Evolutionary conservation across 345 rosid genomes (phyloP), one percentile per base, ranked within the genome.

Genomic region (Hibiscus syriacus): DNA sequence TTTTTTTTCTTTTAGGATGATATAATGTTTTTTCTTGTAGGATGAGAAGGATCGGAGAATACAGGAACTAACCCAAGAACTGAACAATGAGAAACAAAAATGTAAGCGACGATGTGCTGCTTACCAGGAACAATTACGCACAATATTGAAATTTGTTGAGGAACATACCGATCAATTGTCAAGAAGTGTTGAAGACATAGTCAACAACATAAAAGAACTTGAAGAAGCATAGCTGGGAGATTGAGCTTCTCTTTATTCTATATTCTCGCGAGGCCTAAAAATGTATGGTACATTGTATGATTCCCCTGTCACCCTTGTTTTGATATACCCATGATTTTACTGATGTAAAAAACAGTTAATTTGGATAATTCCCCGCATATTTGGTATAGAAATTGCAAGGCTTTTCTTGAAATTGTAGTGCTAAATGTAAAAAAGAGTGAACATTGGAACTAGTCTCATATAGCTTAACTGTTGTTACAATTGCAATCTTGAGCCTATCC

Each of bases 31-130:
- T 16, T 67, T 20, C 26, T 46, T 22, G 16, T 69, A 80, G 84
- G 80, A 78, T 73, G 86, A 78, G 71, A 82, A 82, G 79, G 84
- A 80, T 60, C 66, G 26, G 70, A 78, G 79, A 72, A 82, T 82
- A 65, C 73, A 66, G 67, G 84, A 82, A 64, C 71, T 82, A 29
- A 80, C 77, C 2, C 60, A 69, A 41, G 86, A 80, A 68, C 82
- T 82, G 17, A 74, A 76, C 79, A 82, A 76, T 50, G 86, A 82
- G 75, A 78, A 66, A 58, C 86, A 80, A 39, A 52, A 75, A 41
- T 78, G 79, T 67, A 82, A 80, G 52, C 76, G 82, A 0, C 70
- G 12, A 26, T 82, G 86, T 60, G 79, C 79, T 38, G 79, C 72
- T 12, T 82, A 80, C 68, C 54, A 72, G 65, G 84, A 78, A 48